Percentiles rank a stretch among this genome's conserved stretches.
Evolutionary conservation across 2,329 filamentous ascomycete species (phyloP).

Genomic region (Acarospora socialis): DNA sequence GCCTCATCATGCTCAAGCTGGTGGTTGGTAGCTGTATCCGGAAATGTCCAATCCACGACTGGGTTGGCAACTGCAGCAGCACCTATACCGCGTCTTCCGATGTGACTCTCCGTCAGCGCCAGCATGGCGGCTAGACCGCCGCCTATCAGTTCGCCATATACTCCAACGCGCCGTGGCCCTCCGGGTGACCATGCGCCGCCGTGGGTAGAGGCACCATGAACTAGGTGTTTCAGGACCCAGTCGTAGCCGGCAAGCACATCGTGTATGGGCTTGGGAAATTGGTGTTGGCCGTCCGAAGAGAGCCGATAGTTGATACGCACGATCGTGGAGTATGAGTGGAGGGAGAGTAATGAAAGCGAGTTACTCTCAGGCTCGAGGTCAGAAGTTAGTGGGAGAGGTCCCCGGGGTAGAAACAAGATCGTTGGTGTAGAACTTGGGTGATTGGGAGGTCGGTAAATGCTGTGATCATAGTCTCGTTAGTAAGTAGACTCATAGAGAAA

Average conservation of each 20-base stretch:
- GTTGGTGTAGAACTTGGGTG: conserved; percentile 18
- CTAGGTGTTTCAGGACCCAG: conserved; percentile 26
- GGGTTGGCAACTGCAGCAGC: conserved; percentile 34
- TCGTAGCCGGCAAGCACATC: conserved; percentile 34
- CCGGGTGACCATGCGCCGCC: conserved; percentile 13
- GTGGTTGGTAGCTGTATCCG: too few relatives aligned
- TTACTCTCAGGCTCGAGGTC: conserved; percentile 17
- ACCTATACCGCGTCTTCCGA: conserved; percentile 25
- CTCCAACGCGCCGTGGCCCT: conserved; percentile 24
- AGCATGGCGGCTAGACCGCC: conserved; percentile 35
- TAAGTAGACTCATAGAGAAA: not conserved
- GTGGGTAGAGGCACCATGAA: not conserved
- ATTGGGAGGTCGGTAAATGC: conserved; percentile 21
- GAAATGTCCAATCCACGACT: conserved; percentile 32
- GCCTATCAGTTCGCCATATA: conserved; percentile 35
- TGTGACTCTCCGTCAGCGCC: conserved; percentile 34
- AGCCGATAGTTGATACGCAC: conserved; percentile 33
- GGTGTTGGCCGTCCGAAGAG: conserved; percentile 18
- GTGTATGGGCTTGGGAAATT: conserved; percentile 33
- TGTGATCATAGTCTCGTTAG: conserved; percentile 9
- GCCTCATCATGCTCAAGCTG: too few relatives aligned
- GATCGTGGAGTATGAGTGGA: conserved; percentile 25
- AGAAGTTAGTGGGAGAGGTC: conserved; percentile 22
- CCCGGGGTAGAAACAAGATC: conserved; percentile 30
- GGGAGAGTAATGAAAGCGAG: conserved; percentile 22